Base-by-base conservation (phyloP, 306 rosid species). In the Dalbergia oliveri region DNA sequence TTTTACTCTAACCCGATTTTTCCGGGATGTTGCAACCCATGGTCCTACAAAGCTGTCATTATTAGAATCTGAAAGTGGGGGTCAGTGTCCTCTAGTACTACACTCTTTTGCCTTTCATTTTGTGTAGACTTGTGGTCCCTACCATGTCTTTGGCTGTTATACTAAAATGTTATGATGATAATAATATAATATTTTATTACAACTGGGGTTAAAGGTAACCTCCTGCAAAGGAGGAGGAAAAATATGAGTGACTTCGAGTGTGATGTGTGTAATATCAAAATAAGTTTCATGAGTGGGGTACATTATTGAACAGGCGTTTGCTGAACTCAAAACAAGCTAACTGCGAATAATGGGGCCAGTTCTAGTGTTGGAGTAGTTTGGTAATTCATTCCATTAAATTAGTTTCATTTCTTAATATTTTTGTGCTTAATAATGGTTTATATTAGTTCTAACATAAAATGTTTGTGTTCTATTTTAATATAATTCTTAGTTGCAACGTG, bases 1-100 rank as follows among this genome's bases (percentile, higher is more conserved):
- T 77, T 92, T 73, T 76, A 89, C 93, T 34, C 81, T 94, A 83
- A 94, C 94, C 80, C 90, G 91, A 44, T 94, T 94, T 87, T 94
- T 94, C 73, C 93, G 98, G 51, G 92, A 91, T 72, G 94, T 86
- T 39, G 67, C 65, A 88, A 85, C 78, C 79, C 78, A 11, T 39
- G 87, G 84, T 66, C 89, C 90, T 79, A 79, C 97, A 49, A 87
- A 94, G 88, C 68, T 78, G 78, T 84, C 87, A 72, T 50, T 87
- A 31, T 67, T 89, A 66, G 85, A 88, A 84, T 83, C 84, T 73
- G 84, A 84, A 79, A 82, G 83, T 44, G 60, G 57, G 72, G 93
- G 92, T 92, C 78, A 78, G 91, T 83, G 69, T 85, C 66, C 11
- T 80, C 70, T 79, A 57, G 64, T 76, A 73, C 37, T 59, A 61